Percentiles rank a stretch among this genome's conserved stretches.
Conservation (phyloP, 2,329 filamentous ascomycete genomes). For the Ophiostoma novo-ulmi region DNA sequence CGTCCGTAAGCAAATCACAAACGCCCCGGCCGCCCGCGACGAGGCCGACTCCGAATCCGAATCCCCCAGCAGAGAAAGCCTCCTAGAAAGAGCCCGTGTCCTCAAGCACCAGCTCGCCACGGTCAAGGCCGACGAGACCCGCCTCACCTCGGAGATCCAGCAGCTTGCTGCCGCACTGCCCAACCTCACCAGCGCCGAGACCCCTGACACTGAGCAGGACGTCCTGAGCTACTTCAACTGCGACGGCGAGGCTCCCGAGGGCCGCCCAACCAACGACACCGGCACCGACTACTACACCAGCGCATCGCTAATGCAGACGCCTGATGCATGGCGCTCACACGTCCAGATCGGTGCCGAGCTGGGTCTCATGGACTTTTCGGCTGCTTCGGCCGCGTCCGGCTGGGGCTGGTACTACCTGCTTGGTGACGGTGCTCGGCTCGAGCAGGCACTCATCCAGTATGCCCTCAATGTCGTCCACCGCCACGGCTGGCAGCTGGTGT, state of each 20-base stretch:
- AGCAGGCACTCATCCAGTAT: constrained; percentile 88
- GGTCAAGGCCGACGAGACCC: constrained; percentile 59
- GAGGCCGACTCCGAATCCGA: constrained; percentile 35
- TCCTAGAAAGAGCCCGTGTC: constrained; percentile 58
- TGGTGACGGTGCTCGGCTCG: constrained; percentile 88
- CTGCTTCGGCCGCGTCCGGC: constrained; percentile 73
- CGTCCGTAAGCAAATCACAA: constrained; percentile 54
- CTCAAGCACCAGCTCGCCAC: constrained; percentile 58
- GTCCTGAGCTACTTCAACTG: constrained; percentile 77
- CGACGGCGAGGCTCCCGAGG: constrained; percentile 43
- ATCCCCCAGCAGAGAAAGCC: constrained; percentile 25
- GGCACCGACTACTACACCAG: constrained; percentile 3
- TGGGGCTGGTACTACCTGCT: constrained; percentile 98
- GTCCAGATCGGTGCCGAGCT: constrained; percentile 81
- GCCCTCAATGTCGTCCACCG: constrained; percentile 67
- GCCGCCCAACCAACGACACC: constrained; percentile 5
- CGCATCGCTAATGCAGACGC: neutral
- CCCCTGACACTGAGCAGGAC: constrained; percentile 64
- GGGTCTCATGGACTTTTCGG: constrained; percentile 84
- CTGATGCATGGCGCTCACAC: constrained; percentile 59
- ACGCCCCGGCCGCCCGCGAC: constrained; percentile 45
- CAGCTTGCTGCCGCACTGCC: constrained; percentile 71
- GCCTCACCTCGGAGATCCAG: constrained; percentile 61
- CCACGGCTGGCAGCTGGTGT: constrained; percentile 72
- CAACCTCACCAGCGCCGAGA: constrained; percentile 74